Percentiles rank a stretch among this genome's conserved stretches.
These are phyloP conservation scores for Fusarium virguliforme DNA, from an alignment of 2,329 filamentous ascomycete genomes.

Conservation along the genomic window DNA sequence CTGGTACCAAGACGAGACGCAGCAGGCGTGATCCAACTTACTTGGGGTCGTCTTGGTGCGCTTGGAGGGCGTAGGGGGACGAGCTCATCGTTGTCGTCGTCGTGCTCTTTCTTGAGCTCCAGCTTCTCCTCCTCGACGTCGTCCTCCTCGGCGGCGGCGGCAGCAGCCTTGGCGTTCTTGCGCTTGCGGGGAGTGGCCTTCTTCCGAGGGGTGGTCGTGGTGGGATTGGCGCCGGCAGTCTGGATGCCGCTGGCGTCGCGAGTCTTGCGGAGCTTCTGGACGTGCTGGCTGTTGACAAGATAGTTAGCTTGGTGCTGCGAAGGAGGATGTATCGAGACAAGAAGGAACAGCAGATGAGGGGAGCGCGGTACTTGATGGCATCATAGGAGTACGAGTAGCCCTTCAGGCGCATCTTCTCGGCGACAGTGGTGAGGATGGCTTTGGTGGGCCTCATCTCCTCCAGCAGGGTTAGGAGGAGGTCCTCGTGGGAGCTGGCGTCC, in stretches of 20 bases:
- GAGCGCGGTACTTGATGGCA: constrained; percentile 59
- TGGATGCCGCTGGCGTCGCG: constrained; percentile 52
- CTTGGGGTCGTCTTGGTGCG: constrained; percentile 44
- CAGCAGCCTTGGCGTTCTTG: constrained; percentile 49
- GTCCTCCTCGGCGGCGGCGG: constrained; percentile 40
- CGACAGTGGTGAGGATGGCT: constrained; percentile 54
- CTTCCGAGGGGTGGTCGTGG: constrained; percentile 49
- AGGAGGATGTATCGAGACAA: neutral
- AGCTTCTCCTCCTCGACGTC: constrained; percentile 47
- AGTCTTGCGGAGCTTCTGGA: constrained; percentile 62
- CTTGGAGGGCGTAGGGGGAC: constrained; percentile 46
- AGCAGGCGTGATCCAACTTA: constrained; percentile 20
- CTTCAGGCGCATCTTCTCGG: constrained; percentile 52
- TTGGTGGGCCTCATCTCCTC: constrained; percentile 57
- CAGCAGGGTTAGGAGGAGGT: constrained; percentile 58
- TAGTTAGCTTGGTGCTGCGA: constrained; percentile 39
- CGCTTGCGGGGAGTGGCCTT: constrained; percentile 53
- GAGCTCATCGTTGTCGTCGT: constrained; percentile 22
- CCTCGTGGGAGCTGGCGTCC: constrained; percentile 59
- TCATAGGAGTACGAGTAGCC: constrained; percentile 60
- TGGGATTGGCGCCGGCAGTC: constrained; percentile 32
- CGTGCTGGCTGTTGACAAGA: constrained; percentile 60
- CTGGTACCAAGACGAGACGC: rapidly evolving
- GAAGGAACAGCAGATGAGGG: constrained; percentile 19
- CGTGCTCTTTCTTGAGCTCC: constrained; percentile 51